Percentiles rank a stretch among this genome's conserved stretches.
These are phyloP conservation scores for Craspedostauros australis DNA, from an alignment of 108 stramenopile species.

Conservation along the genomic window DNA sequence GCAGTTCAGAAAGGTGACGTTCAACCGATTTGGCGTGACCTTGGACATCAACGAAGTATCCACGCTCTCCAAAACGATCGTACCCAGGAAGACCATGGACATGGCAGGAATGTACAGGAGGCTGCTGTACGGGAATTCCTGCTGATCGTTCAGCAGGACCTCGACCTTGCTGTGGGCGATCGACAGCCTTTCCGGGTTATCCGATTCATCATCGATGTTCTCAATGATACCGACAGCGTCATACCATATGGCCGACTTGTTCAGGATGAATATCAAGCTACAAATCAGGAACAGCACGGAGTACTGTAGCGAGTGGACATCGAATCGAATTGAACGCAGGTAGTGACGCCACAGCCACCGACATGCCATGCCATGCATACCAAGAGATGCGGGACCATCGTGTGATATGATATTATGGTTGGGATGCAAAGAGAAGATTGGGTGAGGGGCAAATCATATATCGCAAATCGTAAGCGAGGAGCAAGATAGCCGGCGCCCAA, in stretches of 20 bases:
- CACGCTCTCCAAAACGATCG: slow-evolving; percentile 62
- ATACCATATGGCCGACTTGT: slow-evolving; percentile 25
- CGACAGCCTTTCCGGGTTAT: slow-evolving; percentile 1
- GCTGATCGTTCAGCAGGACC: slow-evolving; percentile 1
- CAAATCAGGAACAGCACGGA: slow-evolving; percentile 35
- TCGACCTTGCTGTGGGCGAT: slow-evolving; percentile 6
- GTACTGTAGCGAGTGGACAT: slow-evolving; percentile 15
- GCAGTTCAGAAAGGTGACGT: slow-evolving; percentile 47
- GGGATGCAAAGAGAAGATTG: too few relatives aligned
- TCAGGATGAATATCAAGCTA: slow-evolving; percentile 43
- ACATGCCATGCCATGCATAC: not conserved
- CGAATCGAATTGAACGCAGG: too few relatives aligned
- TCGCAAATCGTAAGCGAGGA: too few relatives aligned
- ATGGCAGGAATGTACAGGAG: slow-evolving; percentile 44
- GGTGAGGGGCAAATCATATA: too few relatives aligned
- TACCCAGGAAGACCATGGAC: slow-evolving; percentile 45
- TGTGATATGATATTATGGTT: too few relatives aligned
- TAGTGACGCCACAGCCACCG: not conserved
- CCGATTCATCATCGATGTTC: not conserved
- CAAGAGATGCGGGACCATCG: too few relatives aligned
- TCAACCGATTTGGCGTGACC: slow-evolving; percentile 44
- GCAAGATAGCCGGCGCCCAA: too few relatives aligned
- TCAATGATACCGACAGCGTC: slow-evolving; percentile 10
- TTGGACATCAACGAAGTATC: slow-evolving; percentile 67
- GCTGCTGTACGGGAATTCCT: slow-evolving; percentile 35